These are phyloP conservation scores for Solanum arcanum DNA, from an alignment of 257 asterid species.

Conservation along the genomic window DNA sequence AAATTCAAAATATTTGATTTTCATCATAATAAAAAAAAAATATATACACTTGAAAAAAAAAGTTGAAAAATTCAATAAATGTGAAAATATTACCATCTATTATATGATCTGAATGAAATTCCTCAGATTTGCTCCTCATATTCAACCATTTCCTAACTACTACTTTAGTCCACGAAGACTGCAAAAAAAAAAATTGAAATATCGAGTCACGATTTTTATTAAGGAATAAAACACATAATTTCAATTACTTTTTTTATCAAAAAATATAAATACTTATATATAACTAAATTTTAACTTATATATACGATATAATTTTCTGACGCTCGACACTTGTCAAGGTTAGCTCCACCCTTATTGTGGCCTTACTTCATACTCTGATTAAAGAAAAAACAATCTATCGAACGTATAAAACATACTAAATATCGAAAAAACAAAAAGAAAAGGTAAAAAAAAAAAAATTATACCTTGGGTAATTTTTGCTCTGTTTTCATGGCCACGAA, in stretches of 20 bases:
- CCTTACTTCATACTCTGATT: neutral
- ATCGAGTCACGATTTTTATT: too few species aligned
- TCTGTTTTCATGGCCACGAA: constrained; percentile 44
- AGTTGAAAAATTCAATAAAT: neutral
- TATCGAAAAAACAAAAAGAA: neutral
- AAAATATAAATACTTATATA: too few species aligned
- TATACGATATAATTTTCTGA: too few species aligned
- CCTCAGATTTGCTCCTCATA: constrained; percentile 33
- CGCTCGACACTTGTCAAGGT: too few species aligned
- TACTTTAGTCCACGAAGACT: constrained; percentile 64
- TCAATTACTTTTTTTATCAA: too few species aligned
- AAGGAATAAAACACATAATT: too few species aligned
- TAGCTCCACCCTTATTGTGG: neutral
- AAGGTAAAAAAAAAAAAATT: fast-evolving
- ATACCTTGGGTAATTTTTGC: constrained; percentile 30
- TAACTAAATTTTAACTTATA: too few species aligned
- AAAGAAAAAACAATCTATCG: too few species aligned
- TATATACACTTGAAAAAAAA: neutral
- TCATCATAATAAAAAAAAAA: neutral
- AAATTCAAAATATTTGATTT: neutral
- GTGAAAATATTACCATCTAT: constrained; percentile 25
- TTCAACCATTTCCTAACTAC: constrained; percentile 69
- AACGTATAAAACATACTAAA: neutral
- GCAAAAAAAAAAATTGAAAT: constrained; percentile 1
- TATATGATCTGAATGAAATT: constrained; percentile 50